These are phyloP conservation scores for Nannochloropsis gaditana DNA, from an alignment of 108 stramenopile species.

Conservation along the genomic window DNA sequence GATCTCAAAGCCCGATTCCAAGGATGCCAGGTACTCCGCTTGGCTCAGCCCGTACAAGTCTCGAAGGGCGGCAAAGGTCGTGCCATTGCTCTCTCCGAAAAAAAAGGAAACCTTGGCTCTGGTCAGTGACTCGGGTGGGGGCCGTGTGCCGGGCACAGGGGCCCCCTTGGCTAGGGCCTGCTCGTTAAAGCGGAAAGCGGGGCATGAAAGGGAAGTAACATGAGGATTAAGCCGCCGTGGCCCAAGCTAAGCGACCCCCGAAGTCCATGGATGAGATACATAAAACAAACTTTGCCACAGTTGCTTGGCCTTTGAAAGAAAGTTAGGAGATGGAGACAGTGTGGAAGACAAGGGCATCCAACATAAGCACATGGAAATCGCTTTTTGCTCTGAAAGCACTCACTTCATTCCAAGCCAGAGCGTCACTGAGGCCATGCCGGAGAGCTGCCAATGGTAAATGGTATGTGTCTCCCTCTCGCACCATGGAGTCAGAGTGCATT, in stretches of 20 bases:
- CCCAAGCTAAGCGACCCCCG: no score
- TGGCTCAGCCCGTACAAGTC: not conserved
- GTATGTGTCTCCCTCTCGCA: slow-evolving; percentile 12
- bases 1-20: not conserved
- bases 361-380: not conserved
- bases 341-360: not conserved
- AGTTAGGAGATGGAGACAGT: no score
- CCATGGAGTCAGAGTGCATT: not conserved
- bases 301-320: no score
- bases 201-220: not conserved
- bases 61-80: not conserved
- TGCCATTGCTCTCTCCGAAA: not conserved
- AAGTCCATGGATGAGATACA: not conserved
- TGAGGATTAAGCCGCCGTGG: not conserved
- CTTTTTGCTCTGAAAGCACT: not conserved
- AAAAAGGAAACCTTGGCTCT: not conserved
- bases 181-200: not conserved
- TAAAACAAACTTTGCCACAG: not conserved
- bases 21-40: not conserved
- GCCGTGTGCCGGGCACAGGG: not conserved
- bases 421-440: slow-evolving; percentile 11
- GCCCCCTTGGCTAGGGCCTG: not conserved
- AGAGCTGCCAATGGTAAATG: not conserved
- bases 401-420: slow-evolving; percentile 1
- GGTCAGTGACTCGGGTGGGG: not conserved